Percentiles rank a stretch among this genome's conserved stretches.
Evolutionary conservation across 768 basidiomycete genomes (phyloP).

Genomic region (Pleurotus platypus): DNA sequence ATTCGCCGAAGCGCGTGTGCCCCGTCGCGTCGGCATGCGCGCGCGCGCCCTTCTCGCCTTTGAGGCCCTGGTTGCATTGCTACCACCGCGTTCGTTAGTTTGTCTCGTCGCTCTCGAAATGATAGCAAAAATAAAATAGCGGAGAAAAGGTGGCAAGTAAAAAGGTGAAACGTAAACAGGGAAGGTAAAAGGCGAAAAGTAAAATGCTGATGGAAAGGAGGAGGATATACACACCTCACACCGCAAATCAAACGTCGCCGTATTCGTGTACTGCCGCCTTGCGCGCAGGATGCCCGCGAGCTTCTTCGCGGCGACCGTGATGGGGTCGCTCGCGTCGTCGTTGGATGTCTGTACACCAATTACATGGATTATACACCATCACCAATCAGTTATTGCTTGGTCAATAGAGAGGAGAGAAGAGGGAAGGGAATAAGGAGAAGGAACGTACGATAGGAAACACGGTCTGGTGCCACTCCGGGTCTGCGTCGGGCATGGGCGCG

Average conservation of each 20-base stretch:
- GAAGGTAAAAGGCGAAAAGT: no score
- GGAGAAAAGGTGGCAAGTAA: no score
- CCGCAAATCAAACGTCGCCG: slow-evolving; percentile 84
- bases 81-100: no score
- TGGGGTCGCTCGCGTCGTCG: slow-evolving; percentile 43
- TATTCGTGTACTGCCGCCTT: slow-evolving; percentile 88
- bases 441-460: slow-evolving; percentile 60
- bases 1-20: slow-evolving; percentile 83
- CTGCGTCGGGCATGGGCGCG: slow-evolving; percentile 73
- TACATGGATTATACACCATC: no score
- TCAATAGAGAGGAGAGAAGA: no score
- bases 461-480: slow-evolving; percentile 87
- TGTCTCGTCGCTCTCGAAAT: no score
- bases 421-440: neutral
- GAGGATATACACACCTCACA: slow-evolving; percentile 63
- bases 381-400: no score
- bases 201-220: neutral
- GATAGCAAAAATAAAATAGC: no score
- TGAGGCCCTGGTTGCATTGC: slow-evolving; percentile 82
- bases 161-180: no score
- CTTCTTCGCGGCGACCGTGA: slow-evolving; percentile 62
- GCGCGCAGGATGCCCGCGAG: slow-evolving; percentile 70
- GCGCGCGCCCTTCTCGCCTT: slow-evolving; percentile 92
- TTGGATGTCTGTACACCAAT: slow-evolving; percentile 20
- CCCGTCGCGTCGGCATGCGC: slow-evolving; percentile 86